These are phyloP conservation scores for Cercospora sojina DNA, from an alignment of 2,329 filamentous ascomycete genomes.

Conservation along the genomic window DNA sequence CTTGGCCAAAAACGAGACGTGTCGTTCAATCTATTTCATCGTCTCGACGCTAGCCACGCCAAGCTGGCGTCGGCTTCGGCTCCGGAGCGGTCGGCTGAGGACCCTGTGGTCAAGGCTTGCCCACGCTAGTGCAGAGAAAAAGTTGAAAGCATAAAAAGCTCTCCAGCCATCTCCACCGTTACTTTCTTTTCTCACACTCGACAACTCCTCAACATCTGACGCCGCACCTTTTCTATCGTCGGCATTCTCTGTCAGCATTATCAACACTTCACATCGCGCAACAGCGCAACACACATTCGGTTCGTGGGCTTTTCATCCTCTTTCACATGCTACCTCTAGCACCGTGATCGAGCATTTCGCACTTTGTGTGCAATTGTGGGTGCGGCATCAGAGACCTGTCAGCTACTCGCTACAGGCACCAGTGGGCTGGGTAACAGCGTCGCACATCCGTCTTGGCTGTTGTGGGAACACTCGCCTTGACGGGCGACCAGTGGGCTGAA, in stretches of 20 bases:
- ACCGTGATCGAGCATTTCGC: conserved; percentile 30
- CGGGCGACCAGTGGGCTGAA: conserved; percentile 46
- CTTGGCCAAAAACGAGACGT: background rate
- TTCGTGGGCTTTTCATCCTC: conserved; percentile 33
- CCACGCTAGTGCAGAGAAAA: conserved; percentile 4
- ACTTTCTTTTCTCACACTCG: background rate
- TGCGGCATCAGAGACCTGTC: conserved; percentile 25
- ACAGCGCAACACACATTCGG: conserved; percentile 19
- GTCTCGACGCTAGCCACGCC: background rate
- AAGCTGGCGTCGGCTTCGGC: background rate
- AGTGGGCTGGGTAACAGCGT: conserved; percentile 32
- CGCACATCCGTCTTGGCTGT: conserved; percentile 44
- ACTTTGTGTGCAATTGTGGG: conserved; percentile 28
- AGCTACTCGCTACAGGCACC: conserved; percentile 25
- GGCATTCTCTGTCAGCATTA: conserved; percentile 15
- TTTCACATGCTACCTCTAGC: conserved; percentile 29
- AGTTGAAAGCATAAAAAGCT: conserved; percentile 5
- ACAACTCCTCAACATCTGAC: background rate
- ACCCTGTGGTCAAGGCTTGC: background rate
- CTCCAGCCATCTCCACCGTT: conserved; percentile 6
- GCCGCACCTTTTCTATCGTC: background rate
- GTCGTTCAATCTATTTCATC: conserved; percentile 3
- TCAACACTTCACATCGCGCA: conserved; percentile 1
- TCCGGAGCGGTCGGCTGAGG: background rate
- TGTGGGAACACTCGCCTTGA: conserved; percentile 56